Evolutionary conservation across 2,329 filamentous ascomycete species (phyloP), one percentile per base, ranked within the genome.

Genomic region (Hymenoscyphus scutula): DNA sequence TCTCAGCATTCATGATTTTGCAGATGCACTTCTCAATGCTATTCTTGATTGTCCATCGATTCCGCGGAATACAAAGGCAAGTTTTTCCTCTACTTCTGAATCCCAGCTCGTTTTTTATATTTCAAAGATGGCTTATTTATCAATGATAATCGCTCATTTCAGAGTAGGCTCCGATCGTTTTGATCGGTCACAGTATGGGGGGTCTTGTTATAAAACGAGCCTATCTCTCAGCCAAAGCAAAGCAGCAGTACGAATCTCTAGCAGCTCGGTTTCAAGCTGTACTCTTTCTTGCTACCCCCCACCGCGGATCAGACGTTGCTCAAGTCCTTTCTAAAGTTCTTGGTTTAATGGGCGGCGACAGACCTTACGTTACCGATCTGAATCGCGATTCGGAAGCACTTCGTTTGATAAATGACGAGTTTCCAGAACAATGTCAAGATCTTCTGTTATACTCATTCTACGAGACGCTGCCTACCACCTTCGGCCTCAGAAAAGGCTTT

Each of bases 111-210:
- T n/a, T 32, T 32, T 32, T 10, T 32, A 7, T 7, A 6, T 32
- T 32, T 32, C 1, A 7, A 32, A 32, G 1, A n/a, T 32, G 30
- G 30, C 11, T 32, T 7, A 32, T 32, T 8, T 32, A 10, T 32
- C 3, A 32, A 10, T 32, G 11, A 32, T 32, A 32, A 32, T 32
- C 30, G 30, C 30, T 32, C 30, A 32, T 32, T 32, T 32, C 30
- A 15, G 17, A 19, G 2, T 15, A 58, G 32, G 25, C 29, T 30
- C 73, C 72, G 1, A 76, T 81, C 19, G 74, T 81, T 3, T 71
- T 81, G 17, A 72, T 81, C 13, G 77, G 71, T 1, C 80, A 82
- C 64, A 78, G 75, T 41, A 80, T 82, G 79, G 79, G 80, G 1
- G 65, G 67, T 1, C 61, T 76, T 1, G 72, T 76, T 1, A 72